phyloP scores from a whole-genome alignment of 176 grass and related monocot species.

The Elymus sibiricus region DNA sequence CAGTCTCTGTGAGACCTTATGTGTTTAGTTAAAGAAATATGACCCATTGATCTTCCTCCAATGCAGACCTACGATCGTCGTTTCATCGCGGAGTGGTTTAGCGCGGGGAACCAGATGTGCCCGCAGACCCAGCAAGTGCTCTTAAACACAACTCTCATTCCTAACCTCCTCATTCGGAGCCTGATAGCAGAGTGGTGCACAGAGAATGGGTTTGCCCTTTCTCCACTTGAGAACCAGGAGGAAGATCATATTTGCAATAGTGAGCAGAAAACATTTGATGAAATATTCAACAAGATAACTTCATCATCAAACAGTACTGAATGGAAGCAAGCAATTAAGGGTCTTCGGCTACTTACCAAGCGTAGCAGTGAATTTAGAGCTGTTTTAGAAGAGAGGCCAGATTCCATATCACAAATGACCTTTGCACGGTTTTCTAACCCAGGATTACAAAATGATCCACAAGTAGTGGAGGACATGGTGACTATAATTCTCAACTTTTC shows the following conservation, averaged over 20 bases:
- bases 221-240: constrained; percentile 34
- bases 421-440: constrained; percentile 45
- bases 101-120: constrained; percentile 57
- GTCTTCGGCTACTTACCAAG: constrained; percentile 65
- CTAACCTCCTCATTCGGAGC: constrained; percentile 55
- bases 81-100: constrained; percentile 72
- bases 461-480: constrained; percentile 74
- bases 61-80: constrained; percentile 81
- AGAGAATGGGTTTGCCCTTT: constrained; percentile 44
- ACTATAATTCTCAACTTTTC: constrained; percentile 87
- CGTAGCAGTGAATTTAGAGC: constrained; percentile 65
- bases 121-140: constrained; percentile 65
- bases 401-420: constrained; percentile 57
- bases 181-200: constrained; percentile 75
- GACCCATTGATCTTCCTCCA: constrained; percentile 3
- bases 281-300: constrained; percentile 63
- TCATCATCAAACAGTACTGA: constrained; percentile 36
- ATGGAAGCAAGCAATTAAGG: constrained; percentile 60
- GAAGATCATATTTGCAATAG: constrained; percentile 38
- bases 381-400: constrained; percentile 63
- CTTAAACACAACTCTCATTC: constrained; percentile 46
- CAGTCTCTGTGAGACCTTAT: not conserved
- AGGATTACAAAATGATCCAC: constrained; percentile 47
- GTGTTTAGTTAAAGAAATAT: not conserved
- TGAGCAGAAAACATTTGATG: constrained; percentile 45